Evolutionary conservation across 2,329 filamentous ascomycete species (phyloP), one percentile per base, ranked within the genome.

Genomic region (Simplicillium aogashimaense): DNA sequence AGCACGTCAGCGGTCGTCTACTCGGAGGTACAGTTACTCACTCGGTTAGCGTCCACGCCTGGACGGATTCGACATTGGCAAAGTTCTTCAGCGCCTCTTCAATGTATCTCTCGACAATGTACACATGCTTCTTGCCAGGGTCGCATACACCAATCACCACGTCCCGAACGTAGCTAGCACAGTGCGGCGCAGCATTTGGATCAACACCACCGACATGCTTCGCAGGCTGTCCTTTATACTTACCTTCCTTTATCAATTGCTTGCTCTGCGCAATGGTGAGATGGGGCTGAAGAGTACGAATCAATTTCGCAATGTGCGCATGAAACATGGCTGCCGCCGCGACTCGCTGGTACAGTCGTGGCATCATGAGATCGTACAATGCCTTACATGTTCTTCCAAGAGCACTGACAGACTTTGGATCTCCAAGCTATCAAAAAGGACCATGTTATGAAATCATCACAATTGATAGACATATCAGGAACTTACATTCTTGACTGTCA

Each of bases 231-330:
- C 31, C 31, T 12, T 33, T 33, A 12, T 33, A 33, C 31, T 33
- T 33, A 12, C 31, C 31, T 9, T 25, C 42, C 3, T 39, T 45
- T 32, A 38, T 49, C 1, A 52, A 14, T 32, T 46, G 37, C 11
- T 47, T 49, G 17, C 39, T 50, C 20, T 52, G 50, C 1, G 42
- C 16, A 1, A 45, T 44, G 3, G 40, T 37, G 2, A 52, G 42
- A 15, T 44, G 34, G 1, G 44, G 48, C 7, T 51, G 48, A 3
- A 52, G 35, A 0, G 37, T 35, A 6, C 45, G 48, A 7, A 50
- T 53, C 6, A 52, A 12, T 14, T 47, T 47, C 10, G 39, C 31
- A 18, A 52, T 48, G 29, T 51, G 43, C 2, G 44, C 38, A 9
- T 52, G 44, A 17, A 18, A 43, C 3, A 8, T 9, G 6, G 43